These are phyloP conservation scores for Nicotiana tabacum DNA, from an alignment of 257 asterid species.

Conservation along the genomic window DNA sequence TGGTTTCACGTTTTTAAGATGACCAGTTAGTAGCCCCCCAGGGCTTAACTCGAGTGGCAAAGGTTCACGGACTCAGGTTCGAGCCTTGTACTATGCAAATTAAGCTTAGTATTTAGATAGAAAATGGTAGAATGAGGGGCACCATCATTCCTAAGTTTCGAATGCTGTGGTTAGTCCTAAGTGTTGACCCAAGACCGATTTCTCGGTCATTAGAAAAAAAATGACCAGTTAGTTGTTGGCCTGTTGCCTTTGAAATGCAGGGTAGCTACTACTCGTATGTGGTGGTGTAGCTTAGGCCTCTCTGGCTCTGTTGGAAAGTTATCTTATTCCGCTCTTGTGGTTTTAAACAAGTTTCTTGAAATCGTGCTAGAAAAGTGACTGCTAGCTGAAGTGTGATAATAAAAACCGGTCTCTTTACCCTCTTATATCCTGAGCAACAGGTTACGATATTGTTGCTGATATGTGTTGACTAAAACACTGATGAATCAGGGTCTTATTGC, in stretches of 20 bases:
- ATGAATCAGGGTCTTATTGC: not conserved
- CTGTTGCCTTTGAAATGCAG: not conserved
- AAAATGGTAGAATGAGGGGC: too few relatives aligned
- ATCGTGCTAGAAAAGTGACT: not conserved
- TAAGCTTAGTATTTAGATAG: too few relatives aligned
- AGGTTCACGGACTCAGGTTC: too few relatives aligned
- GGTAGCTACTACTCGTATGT: not conserved
- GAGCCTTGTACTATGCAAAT: too few relatives aligned
- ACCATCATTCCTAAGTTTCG: too few relatives aligned
- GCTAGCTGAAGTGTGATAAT: not conserved
- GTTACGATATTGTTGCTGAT: not conserved
- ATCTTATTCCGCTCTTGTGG: not conserved
- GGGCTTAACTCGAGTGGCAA: too few relatives aligned
- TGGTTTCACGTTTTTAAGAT: not conserved
- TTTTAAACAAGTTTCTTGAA: too few relatives aligned
- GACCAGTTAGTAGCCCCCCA: not conserved
- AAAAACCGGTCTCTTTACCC: not conserved
- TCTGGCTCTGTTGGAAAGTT: not conserved
- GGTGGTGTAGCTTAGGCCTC: not conserved
- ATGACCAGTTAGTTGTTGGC: not conserved
- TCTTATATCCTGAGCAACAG: not conserved
- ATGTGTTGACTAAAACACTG: not conserved
- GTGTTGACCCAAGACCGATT: too few relatives aligned
- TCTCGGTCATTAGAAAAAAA: not conserved
- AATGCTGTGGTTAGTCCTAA: too few relatives aligned